phyloP scores from a whole-genome alignment of 441 rosid species.

The Theobroma grandiflorum region DNA sequence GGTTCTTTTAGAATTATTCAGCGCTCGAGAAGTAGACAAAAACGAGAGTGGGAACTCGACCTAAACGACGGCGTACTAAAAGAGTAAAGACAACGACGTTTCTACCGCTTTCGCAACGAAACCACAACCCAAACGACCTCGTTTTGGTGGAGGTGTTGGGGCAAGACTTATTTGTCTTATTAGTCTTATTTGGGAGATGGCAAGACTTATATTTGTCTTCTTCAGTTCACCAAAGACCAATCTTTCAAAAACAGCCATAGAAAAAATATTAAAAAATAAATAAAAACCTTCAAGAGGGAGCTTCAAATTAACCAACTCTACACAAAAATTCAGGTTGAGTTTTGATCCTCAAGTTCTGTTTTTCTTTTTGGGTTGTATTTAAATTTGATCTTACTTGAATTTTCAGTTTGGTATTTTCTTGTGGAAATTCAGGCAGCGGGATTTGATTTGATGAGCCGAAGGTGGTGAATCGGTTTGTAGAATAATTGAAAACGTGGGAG shows the following conservation, averaged over 20 bases:
- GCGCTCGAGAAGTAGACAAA: not conserved
- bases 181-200: conserved; percentile 8
- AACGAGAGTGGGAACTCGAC: not conserved
- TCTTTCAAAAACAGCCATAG: conserved; percentile 33
- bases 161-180: not conserved
- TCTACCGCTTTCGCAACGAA: not conserved
- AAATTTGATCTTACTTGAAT: not conserved
- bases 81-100: conserved; percentile 15
- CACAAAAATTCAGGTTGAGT: conserved; percentile 4
- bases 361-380: not conserved
- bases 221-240: conserved; percentile 43
- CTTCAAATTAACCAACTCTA: conserved; percentile 26
- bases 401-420: conserved; percentile 24
- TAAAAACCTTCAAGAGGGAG: not conserved
- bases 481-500: conserved; percentile 26
- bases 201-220: conserved; percentile 30
- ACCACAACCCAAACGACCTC: conserved; percentile 16
- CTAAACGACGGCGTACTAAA: conserved; percentile 16
- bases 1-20: not conserved
- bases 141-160: conserved; percentile 10
- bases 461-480: conserved; percentile 22
- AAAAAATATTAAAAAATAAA: not conserved
- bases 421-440: conserved; percentile 27
- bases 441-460: conserved; percentile 30
- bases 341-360: not conserved